phyloP scores from a whole-genome alignment of 768 basidiomycete species.

The Tricholomella constricta region DNA sequence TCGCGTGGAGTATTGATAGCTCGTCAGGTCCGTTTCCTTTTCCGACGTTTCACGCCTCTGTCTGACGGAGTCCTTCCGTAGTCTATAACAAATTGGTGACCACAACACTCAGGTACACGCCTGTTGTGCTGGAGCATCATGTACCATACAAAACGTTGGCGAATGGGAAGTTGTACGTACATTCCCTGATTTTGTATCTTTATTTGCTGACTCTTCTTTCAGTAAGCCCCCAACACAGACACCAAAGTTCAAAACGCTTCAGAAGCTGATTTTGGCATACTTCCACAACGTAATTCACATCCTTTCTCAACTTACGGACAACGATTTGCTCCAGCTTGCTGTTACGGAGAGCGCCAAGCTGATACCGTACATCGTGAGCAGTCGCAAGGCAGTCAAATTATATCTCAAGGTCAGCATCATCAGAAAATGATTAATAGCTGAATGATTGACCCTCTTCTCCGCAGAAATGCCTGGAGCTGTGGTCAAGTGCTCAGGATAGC shows the following conservation, averaged over 20 bases:
- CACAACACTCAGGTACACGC: constrained; percentile 87
- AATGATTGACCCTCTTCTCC: constrained; percentile 1
- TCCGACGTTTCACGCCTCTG: not conserved
- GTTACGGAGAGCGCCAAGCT: constrained; percentile 86
- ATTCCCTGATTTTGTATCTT: constrained; percentile 1
- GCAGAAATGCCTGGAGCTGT: constrained; percentile 80
- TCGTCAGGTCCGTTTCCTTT: constrained; percentile 56
- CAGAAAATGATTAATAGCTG: not conserved
- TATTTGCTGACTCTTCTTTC: constrained; percentile 8
- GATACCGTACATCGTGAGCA: constrained; percentile 84
- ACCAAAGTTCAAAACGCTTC: constrained; percentile 77
- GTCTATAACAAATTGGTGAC: constrained; percentile 94
- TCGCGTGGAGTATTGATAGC: constrained; percentile 88
- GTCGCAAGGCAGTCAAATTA: constrained; percentile 79
- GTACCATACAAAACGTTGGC: constrained; percentile 81
- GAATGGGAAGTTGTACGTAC: constrained; percentile 83
- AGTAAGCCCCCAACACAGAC: constrained; percentile 88
- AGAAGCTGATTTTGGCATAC: constrained; percentile 86
- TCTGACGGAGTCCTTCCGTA: constrained; percentile 30
- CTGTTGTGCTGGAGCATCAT: constrained; percentile 85
- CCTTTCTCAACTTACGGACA: constrained; percentile 72
- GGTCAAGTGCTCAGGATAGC: constrained; percentile 80
- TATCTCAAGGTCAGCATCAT: constrained; percentile 73
- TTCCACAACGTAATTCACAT: constrained; percentile 86
- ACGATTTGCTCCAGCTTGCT: constrained; percentile 65